phyloP scores from a whole-genome alignment of 78 protist species.

The Dictyostelium capitatum region DNA sequence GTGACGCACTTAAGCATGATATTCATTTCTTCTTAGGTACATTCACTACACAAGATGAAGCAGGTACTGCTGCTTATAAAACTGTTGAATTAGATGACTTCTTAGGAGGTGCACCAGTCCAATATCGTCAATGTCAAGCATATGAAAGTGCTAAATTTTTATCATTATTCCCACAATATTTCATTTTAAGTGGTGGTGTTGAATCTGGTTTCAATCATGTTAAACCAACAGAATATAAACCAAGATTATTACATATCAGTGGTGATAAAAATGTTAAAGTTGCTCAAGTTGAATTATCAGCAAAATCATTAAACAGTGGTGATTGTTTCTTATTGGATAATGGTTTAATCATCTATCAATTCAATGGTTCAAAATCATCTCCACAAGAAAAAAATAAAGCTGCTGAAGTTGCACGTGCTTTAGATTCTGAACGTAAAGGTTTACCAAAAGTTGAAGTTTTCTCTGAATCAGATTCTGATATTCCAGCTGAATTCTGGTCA shows the following conservation, averaged over 20 bases:
- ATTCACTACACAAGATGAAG: constrained; percentile 87
- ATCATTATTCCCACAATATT: constrained; percentile 51
- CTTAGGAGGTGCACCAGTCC: constrained; percentile 77
- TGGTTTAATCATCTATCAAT: constrained; percentile 41
- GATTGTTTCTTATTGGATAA: constrained; percentile 78
- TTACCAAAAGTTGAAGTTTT: constrained; percentile 13
- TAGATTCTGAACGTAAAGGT: constrained; percentile 70
- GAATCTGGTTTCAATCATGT: constrained; percentile 78
- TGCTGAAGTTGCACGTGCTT: constrained; percentile 24
- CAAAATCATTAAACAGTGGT: constrained; percentile 44
- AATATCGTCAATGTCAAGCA: constrained; percentile 57
- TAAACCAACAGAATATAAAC: constrained; percentile 42
- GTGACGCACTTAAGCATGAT: constrained; percentile 73
- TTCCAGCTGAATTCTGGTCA: constrained; percentile 38
- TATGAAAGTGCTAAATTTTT: constrained; percentile 53
- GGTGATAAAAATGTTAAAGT: constrained; percentile 63
- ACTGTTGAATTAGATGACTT: constrained; percentile 93
- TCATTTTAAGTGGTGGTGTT: constrained; percentile 69
- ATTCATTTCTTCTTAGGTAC: constrained; percentile 90
- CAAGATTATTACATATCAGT: constrained; percentile 71
- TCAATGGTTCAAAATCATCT: constrained; percentile 46
- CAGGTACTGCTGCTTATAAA: constrained; percentile 91
- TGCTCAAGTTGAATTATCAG: constrained; percentile 8
- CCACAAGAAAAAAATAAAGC: constrained; percentile 58
- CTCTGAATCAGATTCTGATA: constrained; percentile 31